Conservation (phyloP, 2,329 filamentous ascomycete species). For the Epichloe aotearoae region DNA sequence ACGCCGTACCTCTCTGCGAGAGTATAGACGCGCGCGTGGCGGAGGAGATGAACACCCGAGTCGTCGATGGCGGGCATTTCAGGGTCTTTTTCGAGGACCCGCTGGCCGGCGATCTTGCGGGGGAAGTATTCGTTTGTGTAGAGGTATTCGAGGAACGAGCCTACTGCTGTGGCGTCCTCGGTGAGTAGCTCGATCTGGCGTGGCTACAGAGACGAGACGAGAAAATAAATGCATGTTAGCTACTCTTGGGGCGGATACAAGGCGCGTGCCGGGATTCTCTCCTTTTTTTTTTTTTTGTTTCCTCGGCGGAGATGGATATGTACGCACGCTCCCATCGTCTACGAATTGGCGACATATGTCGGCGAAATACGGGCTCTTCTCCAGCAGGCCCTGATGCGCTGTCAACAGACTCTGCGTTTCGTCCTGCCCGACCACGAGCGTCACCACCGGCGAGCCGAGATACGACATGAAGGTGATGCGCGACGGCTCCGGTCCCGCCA, state of each 20-base stretch:
- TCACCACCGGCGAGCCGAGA: constrained; percentile 56
- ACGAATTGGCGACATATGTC: constrained; percentile 48
- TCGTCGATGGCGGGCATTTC: constrained; percentile 54
- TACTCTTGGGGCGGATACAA: neutral
- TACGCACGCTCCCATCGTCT: constrained; percentile 46
- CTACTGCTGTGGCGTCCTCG: constrained; percentile 23
- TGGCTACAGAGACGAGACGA: constrained; percentile 22
- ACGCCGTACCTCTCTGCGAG: constrained; percentile 68
- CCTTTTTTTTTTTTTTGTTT: too few species aligned
- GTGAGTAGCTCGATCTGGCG: constrained; percentile 52
- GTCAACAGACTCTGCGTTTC: constrained; percentile 49
- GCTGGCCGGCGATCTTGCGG: constrained; percentile 46
- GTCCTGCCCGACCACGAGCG: constrained; percentile 49
- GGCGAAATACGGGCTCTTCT: constrained; percentile 61
- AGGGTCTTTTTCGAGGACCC: constrained; percentile 56
- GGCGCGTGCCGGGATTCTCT: too few species aligned
- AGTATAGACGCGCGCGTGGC: constrained; percentile 82
- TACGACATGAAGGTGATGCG: constrained; percentile 42
- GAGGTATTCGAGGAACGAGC: constrained; percentile 27
- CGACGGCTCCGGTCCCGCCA: constrained; percentile 24
- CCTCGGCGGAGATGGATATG: neutral
- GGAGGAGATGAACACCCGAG: constrained; percentile 70
- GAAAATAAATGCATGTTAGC: neutral
- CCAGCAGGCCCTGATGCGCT: constrained; percentile 67
- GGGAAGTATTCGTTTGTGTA: constrained; percentile 53